Evolutionary conservation across 306 rosid species (phyloP).

Genomic region (Lupinus albus): DNA sequence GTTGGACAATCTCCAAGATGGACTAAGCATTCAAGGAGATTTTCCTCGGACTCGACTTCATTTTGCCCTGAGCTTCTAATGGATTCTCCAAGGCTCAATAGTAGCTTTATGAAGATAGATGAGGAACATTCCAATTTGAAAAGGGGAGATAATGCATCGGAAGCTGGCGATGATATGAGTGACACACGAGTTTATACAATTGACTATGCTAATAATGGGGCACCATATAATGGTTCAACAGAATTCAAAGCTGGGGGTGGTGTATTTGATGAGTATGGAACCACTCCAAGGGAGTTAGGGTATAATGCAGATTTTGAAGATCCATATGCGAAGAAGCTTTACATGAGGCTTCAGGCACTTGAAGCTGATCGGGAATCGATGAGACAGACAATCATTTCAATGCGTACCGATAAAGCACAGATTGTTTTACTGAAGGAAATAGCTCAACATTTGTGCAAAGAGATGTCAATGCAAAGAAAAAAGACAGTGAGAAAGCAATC

Average conservation of each 20-base stretch:
- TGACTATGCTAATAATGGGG: conserved; percentile 67
- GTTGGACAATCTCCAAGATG: conserved; percentile 78
- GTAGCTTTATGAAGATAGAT: conserved; percentile 66
- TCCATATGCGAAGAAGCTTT: conserved; percentile 81
- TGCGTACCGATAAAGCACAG: conserved; percentile 94
- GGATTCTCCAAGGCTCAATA: conserved; percentile 58
- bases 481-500: conserved; percentile 59
- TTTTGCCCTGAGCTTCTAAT: conserved; percentile 46
- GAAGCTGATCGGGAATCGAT: conserved; percentile 99
- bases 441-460: conserved; percentile 90
- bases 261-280: conserved; percentile 48
- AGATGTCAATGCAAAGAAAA: conserved; percentile 63
- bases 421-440: conserved; percentile 86
- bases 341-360: conserved; percentile 89
- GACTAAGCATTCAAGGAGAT: conserved; percentile 55
- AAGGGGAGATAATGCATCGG: conserved; percentile 69
- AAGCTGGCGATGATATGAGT: conserved; percentile 70
- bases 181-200: conserved; percentile 78
- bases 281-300: conserved; percentile 58
- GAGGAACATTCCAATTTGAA: conserved; percentile 61
- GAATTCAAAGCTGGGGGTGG: conserved; percentile 59
- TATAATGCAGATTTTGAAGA: conserved; percentile 57
- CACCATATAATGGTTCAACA: conserved; percentile 38
- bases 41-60: conserved; percentile 65
- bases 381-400: conserved; percentile 88